Evolutionary conservation across 2,329 filamentous ascomycete genomes (phyloP).

Genomic region (Neopestalotiopsis sp.): DNA sequence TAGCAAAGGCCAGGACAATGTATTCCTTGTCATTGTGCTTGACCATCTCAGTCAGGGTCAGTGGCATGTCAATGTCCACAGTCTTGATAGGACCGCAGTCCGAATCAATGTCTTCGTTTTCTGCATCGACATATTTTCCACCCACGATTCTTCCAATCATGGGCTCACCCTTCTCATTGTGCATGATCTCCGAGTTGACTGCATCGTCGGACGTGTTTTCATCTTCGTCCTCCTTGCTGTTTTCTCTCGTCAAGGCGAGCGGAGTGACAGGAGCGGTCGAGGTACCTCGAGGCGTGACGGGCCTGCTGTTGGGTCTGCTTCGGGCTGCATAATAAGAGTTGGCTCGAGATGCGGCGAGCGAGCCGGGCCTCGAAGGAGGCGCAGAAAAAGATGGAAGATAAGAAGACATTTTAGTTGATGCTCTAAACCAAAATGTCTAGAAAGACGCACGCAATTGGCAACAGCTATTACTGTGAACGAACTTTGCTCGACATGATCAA

Average conservation of each 20-base stretch:
- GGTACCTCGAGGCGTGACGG: constrained; percentile 6
- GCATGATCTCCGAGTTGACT: constrained; percentile 5
- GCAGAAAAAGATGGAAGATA: constrained; percentile 17
- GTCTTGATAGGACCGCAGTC: constrained; percentile 43
- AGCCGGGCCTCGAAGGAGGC: constrained; percentile 14
- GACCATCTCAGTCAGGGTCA: constrained; percentile 49
- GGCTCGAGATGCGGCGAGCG: constrained; percentile 13
- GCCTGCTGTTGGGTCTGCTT: constrained; percentile 13
- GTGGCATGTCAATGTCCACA: constrained; percentile 53
- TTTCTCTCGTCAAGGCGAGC: background rate
- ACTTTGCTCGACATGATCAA: background rate
- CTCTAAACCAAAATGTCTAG: background rate
- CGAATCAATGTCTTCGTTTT: constrained; percentile 36
- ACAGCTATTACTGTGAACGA: background rate
- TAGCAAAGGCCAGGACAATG: constrained; percentile 50
- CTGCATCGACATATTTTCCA: constrained; percentile 40
- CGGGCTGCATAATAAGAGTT: constrained; percentile 4
- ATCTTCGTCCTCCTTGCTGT: constrained; percentile 12
- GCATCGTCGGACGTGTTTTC: constrained; percentile 5
- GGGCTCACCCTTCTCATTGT: constrained; percentile 23
- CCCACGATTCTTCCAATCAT: constrained; percentile 42
- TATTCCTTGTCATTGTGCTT: constrained; percentile 47
- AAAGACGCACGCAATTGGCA: background rate
- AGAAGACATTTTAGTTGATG: constrained; percentile 14
- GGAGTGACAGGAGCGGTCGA: constrained; percentile 5